These are phyloP conservation scores for Cercospora berteroae DNA, from an alignment of 2,329 filamentous ascomycete species.

Conservation along the genomic window DNA sequence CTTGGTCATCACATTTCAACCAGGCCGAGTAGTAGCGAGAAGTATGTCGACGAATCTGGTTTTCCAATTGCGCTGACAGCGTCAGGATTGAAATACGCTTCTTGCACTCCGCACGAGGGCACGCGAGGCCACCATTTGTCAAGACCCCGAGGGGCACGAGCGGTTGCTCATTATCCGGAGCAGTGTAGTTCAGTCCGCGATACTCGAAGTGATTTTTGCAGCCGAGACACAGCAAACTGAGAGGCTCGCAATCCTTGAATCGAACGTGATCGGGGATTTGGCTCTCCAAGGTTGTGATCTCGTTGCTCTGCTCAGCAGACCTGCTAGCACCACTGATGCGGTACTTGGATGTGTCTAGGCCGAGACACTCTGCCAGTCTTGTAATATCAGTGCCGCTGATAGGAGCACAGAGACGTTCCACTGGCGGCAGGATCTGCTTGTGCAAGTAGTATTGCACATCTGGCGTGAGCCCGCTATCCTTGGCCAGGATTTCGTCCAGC, in stretches of 20 bases:
- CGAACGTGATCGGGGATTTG: constrained; percentile 90
- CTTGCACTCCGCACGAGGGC: constrained; percentile 62
- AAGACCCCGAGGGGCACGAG: constrained; percentile 55
- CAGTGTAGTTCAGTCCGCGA: constrained; percentile 64
- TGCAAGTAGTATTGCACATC: constrained; percentile 98
- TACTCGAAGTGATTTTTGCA: constrained; percentile 74
- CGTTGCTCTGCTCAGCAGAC: constrained; percentile 56
- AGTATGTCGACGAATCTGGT: constrained; percentile 73
- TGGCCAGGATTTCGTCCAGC: constrained; percentile 78
- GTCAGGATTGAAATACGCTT: constrained; percentile 66
- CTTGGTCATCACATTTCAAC: constrained; percentile 84
- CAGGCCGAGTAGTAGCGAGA: constrained; percentile 88
- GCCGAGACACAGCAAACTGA: constrained; percentile 74
- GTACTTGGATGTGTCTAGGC: constrained; percentile 86
- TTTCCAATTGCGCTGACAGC: constrained; percentile 82
- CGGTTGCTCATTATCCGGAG: constrained; percentile 30
- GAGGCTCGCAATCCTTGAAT: constrained; percentile 75
- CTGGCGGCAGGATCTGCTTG: constrained; percentile 97
- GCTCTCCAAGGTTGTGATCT: constrained; percentile 88
- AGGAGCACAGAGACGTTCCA: constrained; percentile 95
- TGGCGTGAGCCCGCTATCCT: constrained; percentile 71
- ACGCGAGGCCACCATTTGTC: constrained; percentile 72
- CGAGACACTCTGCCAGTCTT: constrained; percentile 87
- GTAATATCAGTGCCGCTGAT: constrained; percentile 89
- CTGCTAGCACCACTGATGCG: constrained; percentile 60